phyloP scores from a whole-genome alignment of 306 rosid species.

The Ormosia semicastrata region DNA sequence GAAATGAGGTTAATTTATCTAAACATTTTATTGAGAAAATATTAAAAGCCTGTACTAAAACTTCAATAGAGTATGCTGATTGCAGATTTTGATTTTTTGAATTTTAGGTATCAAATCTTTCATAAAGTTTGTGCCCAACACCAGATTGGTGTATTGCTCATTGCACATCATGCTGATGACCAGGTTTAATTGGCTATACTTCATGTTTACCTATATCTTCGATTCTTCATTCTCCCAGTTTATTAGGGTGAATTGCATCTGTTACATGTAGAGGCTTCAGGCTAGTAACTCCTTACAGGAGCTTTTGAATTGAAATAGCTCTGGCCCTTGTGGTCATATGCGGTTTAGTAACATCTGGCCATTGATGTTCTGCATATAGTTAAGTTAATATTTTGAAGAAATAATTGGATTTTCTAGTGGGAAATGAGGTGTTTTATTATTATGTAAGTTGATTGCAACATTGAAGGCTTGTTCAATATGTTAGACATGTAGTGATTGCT shows the following conservation, averaged over 20 bases:
- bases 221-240: slow-evolving; percentile 1
- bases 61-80: slow-evolving; percentile 20
- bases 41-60: not conserved
- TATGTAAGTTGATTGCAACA: slow-evolving; percentile 27
- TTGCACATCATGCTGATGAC: slow-evolving; percentile 95
- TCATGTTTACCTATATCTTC: not conserved
- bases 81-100: slow-evolving; percentile 7
- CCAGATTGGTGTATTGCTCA: slow-evolving; percentile 65
- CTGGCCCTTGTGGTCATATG: not conserved
- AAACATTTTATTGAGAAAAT: not conserved
- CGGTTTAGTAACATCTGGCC: not conserved
- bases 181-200: slow-evolving; percentile 55
- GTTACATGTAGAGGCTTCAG: not conserved
- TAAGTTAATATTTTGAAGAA: slow-evolving; percentile 6
- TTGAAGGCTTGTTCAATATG: slow-evolving; percentile 39
- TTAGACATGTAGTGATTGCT: slow-evolving; percentile 53
- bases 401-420: slow-evolving; percentile 9
- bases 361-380: not conserved
- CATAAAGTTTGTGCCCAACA: slow-evolving; percentile 69
- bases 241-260: slow-evolving; percentile 5
- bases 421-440: slow-evolving; percentile 18
- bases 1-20: slow-evolving; percentile 65
- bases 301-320: slow-evolving; percentile 14
- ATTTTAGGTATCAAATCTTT: slow-evolving; percentile 67
- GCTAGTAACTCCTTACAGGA: not conserved